Conservation (phyloP, 495 filamentous ascomycete genomes). For the Lasiosphaeria ovina region DNA sequence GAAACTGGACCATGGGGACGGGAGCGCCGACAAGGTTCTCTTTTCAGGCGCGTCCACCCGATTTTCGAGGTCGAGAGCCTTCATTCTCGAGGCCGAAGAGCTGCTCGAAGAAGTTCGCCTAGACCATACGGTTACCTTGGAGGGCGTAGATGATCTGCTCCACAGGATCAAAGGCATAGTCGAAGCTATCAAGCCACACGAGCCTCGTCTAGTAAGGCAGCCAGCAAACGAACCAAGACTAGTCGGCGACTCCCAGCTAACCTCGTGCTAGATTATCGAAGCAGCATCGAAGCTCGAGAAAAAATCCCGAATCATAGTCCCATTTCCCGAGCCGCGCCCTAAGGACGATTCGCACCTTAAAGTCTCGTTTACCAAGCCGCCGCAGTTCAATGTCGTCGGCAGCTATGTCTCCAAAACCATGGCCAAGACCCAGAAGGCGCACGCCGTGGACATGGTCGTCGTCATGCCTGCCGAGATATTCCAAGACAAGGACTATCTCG, state of each 20-base stretch:
- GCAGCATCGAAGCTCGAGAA: slow-evolving; percentile 67
- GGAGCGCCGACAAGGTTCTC: slow-evolving; percentile 26
- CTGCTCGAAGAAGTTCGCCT: slow-evolving; percentile 67
- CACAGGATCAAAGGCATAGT: slow-evolving; percentile 72
- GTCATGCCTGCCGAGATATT: slow-evolving; percentile 78
- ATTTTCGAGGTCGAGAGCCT: slow-evolving; percentile 55
- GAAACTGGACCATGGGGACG: slow-evolving; percentile 43
- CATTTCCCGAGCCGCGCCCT: slow-evolving; percentile 78
- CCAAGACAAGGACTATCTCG: slow-evolving; percentile 91
- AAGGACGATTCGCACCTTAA: slow-evolving; percentile 73
- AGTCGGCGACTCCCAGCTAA: neutral
- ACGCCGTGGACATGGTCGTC: slow-evolving; percentile 76
- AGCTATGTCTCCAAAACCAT: slow-evolving; percentile 80
- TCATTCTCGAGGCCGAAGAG: slow-evolving; percentile 87
- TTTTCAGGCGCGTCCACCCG: slow-evolving; percentile 30
- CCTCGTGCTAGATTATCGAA: slow-evolving; percentile 52
- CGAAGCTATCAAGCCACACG: slow-evolving; percentile 59
- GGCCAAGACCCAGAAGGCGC: slow-evolving; percentile 53
- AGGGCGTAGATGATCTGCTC: slow-evolving; percentile 64
- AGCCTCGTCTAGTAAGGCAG: slow-evolving; percentile 53
- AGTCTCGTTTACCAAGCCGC: slow-evolving; percentile 70
- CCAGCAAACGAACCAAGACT: neutral
- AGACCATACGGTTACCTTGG: slow-evolving; percentile 64
- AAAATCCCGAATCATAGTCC: slow-evolving; percentile 63
- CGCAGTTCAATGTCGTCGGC: slow-evolving; percentile 81